Conservation (phyloP, 2,329 filamentous ascomycete genomes). For the Colletotrichum sp. region DNA sequence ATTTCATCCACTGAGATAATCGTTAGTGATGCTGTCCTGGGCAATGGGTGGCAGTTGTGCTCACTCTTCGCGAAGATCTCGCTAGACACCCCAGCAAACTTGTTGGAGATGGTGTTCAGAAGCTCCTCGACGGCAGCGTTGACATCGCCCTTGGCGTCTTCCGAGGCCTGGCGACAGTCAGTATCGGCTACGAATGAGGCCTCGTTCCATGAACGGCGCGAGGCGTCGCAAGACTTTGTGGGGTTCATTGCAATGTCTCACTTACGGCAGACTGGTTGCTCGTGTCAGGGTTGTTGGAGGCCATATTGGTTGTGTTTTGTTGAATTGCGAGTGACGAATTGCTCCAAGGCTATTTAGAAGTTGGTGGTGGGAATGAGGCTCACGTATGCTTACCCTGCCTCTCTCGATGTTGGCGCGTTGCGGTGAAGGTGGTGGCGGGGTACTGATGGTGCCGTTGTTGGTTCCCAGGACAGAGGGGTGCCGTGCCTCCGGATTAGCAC, state of each 20-base stretch:
- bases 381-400: neutral
- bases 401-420: neutral
- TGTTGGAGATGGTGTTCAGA: conserved; percentile 81
- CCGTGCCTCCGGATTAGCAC: neutral
- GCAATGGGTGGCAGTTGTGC: conserved; percentile 31
- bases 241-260: neutral
- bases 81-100: conserved; percentile 83
- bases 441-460: neutral
- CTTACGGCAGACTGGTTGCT: conserved; percentile 40
- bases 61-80: conserved; percentile 90
- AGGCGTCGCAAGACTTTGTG: neutral
- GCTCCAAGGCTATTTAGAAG: neutral
- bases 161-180: conserved; percentile 35
- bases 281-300: conserved; percentile 40
- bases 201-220: neutral
- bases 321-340: neutral
- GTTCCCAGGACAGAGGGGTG: neutral
- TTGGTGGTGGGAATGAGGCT: neutral
- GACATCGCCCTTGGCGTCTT: conserved; percentile 64
- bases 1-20: conserved; percentile 85
- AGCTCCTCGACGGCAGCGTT: conserved; percentile 85
- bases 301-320: conserved; percentile 31
- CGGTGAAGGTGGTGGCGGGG: neutral
- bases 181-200: neutral
- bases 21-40: neutral